Base-by-base conservation (phyloP, 495 filamentous ascomycete species). In the Hypoxylon trugodes region DNA sequence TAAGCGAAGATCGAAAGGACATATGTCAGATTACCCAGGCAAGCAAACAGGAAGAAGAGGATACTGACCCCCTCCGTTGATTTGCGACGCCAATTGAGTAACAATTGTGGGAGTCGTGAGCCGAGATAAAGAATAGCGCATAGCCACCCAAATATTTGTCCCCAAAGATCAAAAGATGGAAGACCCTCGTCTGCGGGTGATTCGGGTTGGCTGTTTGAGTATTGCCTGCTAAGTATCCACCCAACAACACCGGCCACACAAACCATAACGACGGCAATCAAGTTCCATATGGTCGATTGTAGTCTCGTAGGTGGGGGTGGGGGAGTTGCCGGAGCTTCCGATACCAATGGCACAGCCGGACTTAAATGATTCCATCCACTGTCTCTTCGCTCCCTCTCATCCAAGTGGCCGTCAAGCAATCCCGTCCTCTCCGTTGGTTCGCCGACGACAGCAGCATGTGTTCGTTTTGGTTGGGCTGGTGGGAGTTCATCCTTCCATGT, bases 21-120 rank as follows among this genome's bases (percentile, higher is more conserved):
- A 68, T 96, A 98, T 0, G 94, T 96, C 51, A 94, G 65, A 69
- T 98, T 98, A 2, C 95, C 95, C 16, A 97, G 83, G 72, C 93
- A 97, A 6, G 94, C 95, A 70, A 98, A 98, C 13, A 98, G 77
- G 78, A 98, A 98, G 79, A 98, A 98, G 0, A 98, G 79, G 66
- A 96, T 81, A 15, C 89, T 92, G 4, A 98, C 86, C 2, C 94
- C 95, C 25, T 97, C 93, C 1, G 93, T 97, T 24, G 86, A 90
- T 74, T 95, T 96, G 33, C 95, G 87, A 1, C 88, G 83, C 75
- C 89, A 94, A 71, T 98, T 98, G 25, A 97, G 84, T 3, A 97
- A 77, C 6, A 98, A 79, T 74, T 98, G 95, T 0, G 95, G 95
- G 7, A 97, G 69, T 4, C 95, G 86, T 0, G 88, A 92, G 16